A percentile compares a stretch with the other conserved stretches of the same genome.
These are phyloP conservation scores for Fraxinus excelsior DNA, from an alignment of 257 asterid genomes.

Conservation along the genomic window DNA sequence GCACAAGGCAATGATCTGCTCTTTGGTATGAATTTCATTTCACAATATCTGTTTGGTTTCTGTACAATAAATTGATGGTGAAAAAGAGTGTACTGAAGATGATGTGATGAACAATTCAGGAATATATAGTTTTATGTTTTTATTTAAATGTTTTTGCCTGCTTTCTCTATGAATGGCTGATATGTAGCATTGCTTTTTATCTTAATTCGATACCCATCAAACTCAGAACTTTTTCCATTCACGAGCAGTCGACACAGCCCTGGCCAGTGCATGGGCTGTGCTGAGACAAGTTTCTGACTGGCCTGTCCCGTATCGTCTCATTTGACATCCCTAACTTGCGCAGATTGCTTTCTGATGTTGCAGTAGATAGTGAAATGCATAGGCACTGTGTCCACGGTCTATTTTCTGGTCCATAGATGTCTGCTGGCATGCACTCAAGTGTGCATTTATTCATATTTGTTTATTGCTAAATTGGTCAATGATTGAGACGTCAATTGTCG, in stretches of 20 bases:
- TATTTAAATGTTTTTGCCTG: neutral
- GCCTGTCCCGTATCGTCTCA: neutral
- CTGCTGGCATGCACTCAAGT: neutral
- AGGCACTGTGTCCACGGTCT: neutral
- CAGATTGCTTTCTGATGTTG: neutral
- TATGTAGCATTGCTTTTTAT: too few species aligned
- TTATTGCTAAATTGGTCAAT: neutral
- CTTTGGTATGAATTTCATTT: neutral
- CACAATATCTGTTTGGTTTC: neutral
- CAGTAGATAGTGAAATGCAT: neutral
- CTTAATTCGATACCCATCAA: too few species aligned
- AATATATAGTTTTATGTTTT: neutral
- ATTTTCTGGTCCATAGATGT: too few species aligned
- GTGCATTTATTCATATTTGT: neutral
- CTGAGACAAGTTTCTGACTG: too few species aligned
- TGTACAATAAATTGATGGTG: conserved; percentile 1
- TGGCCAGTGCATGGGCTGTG: too few species aligned
- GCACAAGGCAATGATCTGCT: neutral
- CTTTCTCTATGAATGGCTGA: too few species aligned
- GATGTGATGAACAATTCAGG: neutral
- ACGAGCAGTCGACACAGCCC: too few species aligned
- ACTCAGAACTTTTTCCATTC: too few species aligned
- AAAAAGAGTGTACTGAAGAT: neutral
- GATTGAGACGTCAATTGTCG: neutral
- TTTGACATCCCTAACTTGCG: neutral